These are phyloP conservation scores for Termitomyces sp. DNA, from an alignment of 768 basidiomycete species.

Conservation along the genomic window DNA sequence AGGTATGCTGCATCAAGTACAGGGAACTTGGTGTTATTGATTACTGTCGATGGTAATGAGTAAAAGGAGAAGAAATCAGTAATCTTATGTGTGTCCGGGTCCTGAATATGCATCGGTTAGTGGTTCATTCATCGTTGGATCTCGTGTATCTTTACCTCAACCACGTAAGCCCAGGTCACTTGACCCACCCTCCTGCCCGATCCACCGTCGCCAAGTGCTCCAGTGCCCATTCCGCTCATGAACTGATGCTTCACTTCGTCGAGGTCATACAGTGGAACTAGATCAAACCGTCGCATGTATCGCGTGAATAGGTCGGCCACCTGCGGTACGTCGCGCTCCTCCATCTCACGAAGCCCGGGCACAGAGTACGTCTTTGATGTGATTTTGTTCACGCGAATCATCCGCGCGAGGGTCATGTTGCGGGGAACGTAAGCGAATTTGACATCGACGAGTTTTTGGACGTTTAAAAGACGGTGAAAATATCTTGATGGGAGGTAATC, in stretches of 20 bases:
- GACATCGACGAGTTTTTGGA: slow-evolving; percentile 88
- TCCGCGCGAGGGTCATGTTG: slow-evolving; percentile 85
- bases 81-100: slow-evolving; percentile 76
- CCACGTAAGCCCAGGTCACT: slow-evolving; percentile 95
- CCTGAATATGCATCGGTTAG: slow-evolving; percentile 37
- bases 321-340: slow-evolving; percentile 67
- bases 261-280: slow-evolving; percentile 68
- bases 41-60: slow-evolving; percentile 91
- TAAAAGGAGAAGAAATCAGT: slow-evolving; percentile 99
- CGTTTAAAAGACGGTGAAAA: slow-evolving; percentile 87
- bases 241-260: slow-evolving; percentile 88
- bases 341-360: slow-evolving; percentile 83
- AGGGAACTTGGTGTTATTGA: slow-evolving; percentile 67
- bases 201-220: slow-evolving; percentile 46
- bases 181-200: slow-evolving; percentile 64
- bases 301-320: slow-evolving; percentile 68
- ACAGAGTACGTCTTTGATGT: slow-evolving; percentile 46
- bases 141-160: slow-evolving; percentile 72
- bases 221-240: slow-evolving; percentile 75
- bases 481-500: slow-evolving; percentile 48
- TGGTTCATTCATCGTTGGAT: background rate
- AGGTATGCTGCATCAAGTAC: slow-evolving; percentile 91
- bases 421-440: slow-evolving; percentile 87
- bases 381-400: slow-evolving; percentile 75
- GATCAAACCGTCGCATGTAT: slow-evolving; percentile 85